These are phyloP conservation scores for Adansonia madagascariensis DNA, from an alignment of 441 rosid species.

Conservation along the genomic window DNA sequence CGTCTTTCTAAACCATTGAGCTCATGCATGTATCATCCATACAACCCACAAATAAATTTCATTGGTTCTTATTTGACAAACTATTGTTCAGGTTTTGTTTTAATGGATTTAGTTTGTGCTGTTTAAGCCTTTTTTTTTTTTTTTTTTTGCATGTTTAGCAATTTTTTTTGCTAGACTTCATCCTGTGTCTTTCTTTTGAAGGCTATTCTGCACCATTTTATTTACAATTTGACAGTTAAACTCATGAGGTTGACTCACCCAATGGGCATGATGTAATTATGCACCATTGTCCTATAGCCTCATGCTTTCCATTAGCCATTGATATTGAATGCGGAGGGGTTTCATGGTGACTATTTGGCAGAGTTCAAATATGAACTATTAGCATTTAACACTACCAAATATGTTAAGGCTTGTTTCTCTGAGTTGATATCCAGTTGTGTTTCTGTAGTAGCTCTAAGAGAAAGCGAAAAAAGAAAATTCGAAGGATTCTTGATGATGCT, in stretches of 20 bases:
- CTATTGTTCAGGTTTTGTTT: background rate
- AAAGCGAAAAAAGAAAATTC: conserved; percentile 80
- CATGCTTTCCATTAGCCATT: background rate
- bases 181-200: background rate
- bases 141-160: background rate
- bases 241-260: background rate
- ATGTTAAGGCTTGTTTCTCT: conserved; percentile 27
- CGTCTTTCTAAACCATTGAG: conserved; percentile 15
- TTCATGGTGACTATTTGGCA: conserved; percentile 8
- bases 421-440: conserved; percentile 34
- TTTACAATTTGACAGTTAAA: background rate
- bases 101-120: background rate
- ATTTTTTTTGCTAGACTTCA: conserved; percentile 5
- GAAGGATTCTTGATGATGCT: conserved; percentile 96
- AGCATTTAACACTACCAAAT: conserved; percentile 9
- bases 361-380: conserved; percentile 14
- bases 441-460: conserved; percentile 59
- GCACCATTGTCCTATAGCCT: conserved; percentile 12
- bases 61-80: background rate
- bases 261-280: conserved; percentile 1
- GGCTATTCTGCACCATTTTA: conserved; percentile 8
- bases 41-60: background rate
- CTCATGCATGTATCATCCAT: background rate
- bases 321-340: background rate
- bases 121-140: background rate